phyloP scores from a whole-genome alignment of 768 basidiomycete genomes.

The Lyophyllum decastes region DNA sequence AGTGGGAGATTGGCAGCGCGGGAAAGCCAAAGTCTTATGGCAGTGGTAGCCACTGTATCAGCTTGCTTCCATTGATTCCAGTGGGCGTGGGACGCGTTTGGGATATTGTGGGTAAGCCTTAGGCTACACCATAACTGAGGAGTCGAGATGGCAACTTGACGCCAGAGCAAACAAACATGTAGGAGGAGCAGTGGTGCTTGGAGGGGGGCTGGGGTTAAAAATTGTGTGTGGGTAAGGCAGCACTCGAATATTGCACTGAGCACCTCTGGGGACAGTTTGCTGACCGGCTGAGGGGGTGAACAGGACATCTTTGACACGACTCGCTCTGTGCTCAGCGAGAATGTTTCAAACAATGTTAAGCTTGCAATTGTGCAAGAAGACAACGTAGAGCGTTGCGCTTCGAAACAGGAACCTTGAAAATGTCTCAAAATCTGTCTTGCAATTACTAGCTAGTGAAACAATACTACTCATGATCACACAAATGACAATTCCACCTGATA shows the following conservation, averaged over 20 bases:
- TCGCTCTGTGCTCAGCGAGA: too few species aligned
- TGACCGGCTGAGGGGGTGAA: background rate
- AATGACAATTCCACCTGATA: too few species aligned
- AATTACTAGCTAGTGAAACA: too few species aligned
- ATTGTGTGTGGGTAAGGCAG: background rate
- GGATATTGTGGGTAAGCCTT: background rate
- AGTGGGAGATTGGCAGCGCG: constrained; percentile 6
- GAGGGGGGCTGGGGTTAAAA: background rate
- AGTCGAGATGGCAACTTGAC: constrained; percentile 8
- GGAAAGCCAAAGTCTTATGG: constrained; percentile 3
- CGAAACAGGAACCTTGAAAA: too few species aligned
- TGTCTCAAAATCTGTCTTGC: too few species aligned
- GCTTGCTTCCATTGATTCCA: background rate
- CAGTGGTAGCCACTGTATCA: background rate
- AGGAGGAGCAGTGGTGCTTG: constrained; percentile 6
- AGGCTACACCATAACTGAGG: constrained; percentile 8
- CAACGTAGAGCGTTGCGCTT: too few species aligned
- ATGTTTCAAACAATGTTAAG: too few species aligned
- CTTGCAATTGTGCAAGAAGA: too few species aligned
- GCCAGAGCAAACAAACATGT: constrained; percentile 6
- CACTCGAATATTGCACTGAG: background rate
- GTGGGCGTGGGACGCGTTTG: background rate
- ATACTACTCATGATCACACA: too few species aligned
- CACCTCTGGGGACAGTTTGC: background rate
- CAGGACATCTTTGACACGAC: background rate